Conservation (phyloP, 192 early-diverging fungal genomes). For the Glomus cerebriforme region DNA sequence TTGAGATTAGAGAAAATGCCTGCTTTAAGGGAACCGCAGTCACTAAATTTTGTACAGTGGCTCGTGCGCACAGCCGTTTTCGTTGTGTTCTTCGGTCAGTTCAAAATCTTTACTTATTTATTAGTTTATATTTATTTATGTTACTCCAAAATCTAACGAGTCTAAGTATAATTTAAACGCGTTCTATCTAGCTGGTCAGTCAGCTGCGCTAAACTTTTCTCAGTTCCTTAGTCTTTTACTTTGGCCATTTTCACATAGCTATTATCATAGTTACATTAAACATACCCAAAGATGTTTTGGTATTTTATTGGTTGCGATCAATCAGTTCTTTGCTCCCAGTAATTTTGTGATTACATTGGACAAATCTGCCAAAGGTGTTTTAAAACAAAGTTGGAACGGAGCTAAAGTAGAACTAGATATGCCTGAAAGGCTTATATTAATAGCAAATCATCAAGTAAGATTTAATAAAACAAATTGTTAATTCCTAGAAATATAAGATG, state of each 20-base stretch:
- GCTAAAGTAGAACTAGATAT: conserved; percentile 42
- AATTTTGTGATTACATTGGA: conserved; percentile 52
- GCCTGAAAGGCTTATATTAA: conserved; percentile 50
- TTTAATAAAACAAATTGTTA: neutral
- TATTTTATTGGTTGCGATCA: conserved; percentile 48
- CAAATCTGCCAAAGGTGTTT: conserved; percentile 37
- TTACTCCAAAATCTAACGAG: neutral
- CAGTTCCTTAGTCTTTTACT: conserved; percentile 36
- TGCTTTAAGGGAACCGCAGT: neutral
- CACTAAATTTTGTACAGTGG: neutral
- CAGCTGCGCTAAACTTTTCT: conserved; percentile 31
- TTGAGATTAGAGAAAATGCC: neutral
- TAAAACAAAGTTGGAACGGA: conserved; percentile 27
- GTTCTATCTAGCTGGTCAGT: conserved; percentile 1
- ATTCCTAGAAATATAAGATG: neutral
- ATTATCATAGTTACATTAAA: conserved; percentile 42
- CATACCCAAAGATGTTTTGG: conserved; percentile 46
- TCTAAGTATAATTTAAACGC: neutral
- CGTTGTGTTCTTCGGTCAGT: neutral
- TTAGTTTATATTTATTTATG: neutral
- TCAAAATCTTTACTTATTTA: neutral
- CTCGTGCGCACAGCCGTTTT: neutral
- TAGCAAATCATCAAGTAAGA: conserved; percentile 62
- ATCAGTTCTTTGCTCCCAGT: conserved; percentile 55
- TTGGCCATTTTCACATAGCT: conserved; percentile 29